Percentiles rank a stretch among this genome's conserved stretches.
Evolutionary conservation across 2,329 filamentous ascomycete species (phyloP).

Genomic region (Helicocarpus griseus): DNA sequence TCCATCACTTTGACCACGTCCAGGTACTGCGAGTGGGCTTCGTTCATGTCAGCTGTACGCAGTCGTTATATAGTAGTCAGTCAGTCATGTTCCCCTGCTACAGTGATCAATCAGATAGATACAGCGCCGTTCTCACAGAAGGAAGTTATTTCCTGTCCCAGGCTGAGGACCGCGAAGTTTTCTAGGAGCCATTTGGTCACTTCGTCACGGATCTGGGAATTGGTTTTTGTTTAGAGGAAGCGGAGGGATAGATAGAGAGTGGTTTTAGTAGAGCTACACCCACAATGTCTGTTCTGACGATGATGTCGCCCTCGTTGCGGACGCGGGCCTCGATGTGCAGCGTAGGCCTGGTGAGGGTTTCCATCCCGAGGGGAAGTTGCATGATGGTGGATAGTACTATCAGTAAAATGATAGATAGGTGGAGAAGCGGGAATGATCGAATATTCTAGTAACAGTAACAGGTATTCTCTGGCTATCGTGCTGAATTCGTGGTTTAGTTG

Average conservation of each 20-base stretch:
- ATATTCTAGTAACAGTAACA: neutral
- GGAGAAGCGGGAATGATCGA: neutral
- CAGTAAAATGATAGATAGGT: neutral
- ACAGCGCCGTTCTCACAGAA: constrained; percentile 18
- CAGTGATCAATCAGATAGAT: neutral
- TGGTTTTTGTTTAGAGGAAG: neutral
- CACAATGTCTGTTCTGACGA: constrained; percentile 26
- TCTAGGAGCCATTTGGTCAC: constrained; percentile 28
- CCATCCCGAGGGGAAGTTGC: neutral
- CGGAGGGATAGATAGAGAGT: neutral
- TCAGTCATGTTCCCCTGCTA: no score
- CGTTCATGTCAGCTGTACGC: constrained; percentile 20
- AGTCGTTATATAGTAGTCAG: no score
- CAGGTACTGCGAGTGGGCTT: constrained; percentile 17
- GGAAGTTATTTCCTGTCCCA: constrained; percentile 24
- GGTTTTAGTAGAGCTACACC: neutral
- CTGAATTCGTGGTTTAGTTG: neutral
- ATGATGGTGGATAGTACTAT: no score
- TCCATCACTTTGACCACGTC: constrained; percentile 30
- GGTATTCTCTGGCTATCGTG: neutral
- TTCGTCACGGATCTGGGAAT: constrained; percentile 24
- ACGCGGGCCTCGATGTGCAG: constrained; percentile 32
- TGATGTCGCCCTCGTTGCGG: constrained; percentile 17
- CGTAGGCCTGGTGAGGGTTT: constrained; percentile 17
- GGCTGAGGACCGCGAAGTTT: constrained; percentile 23